Evolutionary conservation across 495 filamentous ascomycete genomes (phyloP), one percentile per base, ranked within the genome.

Genomic region (Penicillium cosmopolitanum): DNA sequence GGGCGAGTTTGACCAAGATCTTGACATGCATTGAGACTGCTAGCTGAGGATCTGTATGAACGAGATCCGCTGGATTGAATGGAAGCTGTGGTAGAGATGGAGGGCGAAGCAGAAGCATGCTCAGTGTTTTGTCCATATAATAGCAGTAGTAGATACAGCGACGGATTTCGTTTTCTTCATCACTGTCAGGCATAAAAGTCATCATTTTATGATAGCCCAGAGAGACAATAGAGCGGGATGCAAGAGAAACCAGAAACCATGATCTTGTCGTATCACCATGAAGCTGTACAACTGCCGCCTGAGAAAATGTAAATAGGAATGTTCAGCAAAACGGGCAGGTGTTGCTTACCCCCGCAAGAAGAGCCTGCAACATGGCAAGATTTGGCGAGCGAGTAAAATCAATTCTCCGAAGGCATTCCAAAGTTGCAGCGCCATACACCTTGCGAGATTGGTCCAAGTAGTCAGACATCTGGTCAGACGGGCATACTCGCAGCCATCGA

Each of bases 131-230:
- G 42, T 44, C 42, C 42, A 44, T 44, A n/a, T 44, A 44, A 6
- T 44, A 44, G 42, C 42, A 44, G 2, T 44, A 44, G n/a, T 44
- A 44, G 16, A 44, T 44, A 9, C 42, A 44, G 42, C 42, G 42
- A 44, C 42, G 42, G 16, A 44, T 44, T 44, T 44, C 42, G 42
- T 44, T 44, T 18, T 16, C 42, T 44, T 44, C 42, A 44, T 44
- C 16, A 18, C 42, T 44, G 13, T 12, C 42, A 44, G n/a, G 5
- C 2, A 2, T 10, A 10, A 44, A 44, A 19, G 5, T 19, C 8
- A 13, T 44, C 42, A 44, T 44, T 44, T 44, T 44, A 4, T 44
- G 42, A 10, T 44, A 44, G 5, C 42, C n/a, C 4, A 44, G 16
- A 10, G 42, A 1, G 12, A 44, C 42, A 44, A 44, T 16, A 18